Base-by-base conservation (phyloP, 257 asterid genomes). In the Gentiana straminea region DNA sequence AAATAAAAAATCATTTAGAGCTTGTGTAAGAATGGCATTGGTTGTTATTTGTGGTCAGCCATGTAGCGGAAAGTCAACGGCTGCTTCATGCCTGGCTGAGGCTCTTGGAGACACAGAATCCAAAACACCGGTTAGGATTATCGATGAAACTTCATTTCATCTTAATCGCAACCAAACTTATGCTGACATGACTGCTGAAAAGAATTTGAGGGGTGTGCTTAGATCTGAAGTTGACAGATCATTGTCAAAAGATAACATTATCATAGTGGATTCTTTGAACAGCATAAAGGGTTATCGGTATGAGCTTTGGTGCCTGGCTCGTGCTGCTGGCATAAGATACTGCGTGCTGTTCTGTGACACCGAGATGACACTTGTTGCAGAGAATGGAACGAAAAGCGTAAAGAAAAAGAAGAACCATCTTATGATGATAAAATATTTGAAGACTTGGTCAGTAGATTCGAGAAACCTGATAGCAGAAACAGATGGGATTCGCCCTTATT, bases 1-100 rank as follows among this genome's bases (percentile, higher is more conserved):
- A 6, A 8, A 11, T 47, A n/a, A 24, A 33, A 52, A 33, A 36
- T 9, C 39, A 50, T 3, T 24, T 48, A 4, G 12, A 52, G n/a
- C 15, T 7, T 50, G 13, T 58, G 59, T 35, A 52, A 65, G 59
- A 79, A 92, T 92, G 99, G 99, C 99, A 56, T 75, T 92, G 71
- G 99, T 92, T 39, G 95, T 92, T 66, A 86, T 92, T 12, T 92
- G 97, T 69, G 99, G 97, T 55, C 99, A 92, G 54, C 99, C 99
- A 24, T 78, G 95, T 71, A 85, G 97, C 56, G 99, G 97, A 39
- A 88, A 92, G 73, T 83, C 99, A 52, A 77, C 81, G 4, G 86
- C 97, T 24, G 94, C 94, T 6, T 59, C 77, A 59, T 77, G 79
- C 80, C 75, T 92, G 13, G 70, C 82, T 35, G 86, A 88, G 68